These are phyloP conservation scores for Dendryphion nanum DNA, from an alignment of 2,329 filamentous ascomycete genomes.

Conservation along the genomic window DNA sequence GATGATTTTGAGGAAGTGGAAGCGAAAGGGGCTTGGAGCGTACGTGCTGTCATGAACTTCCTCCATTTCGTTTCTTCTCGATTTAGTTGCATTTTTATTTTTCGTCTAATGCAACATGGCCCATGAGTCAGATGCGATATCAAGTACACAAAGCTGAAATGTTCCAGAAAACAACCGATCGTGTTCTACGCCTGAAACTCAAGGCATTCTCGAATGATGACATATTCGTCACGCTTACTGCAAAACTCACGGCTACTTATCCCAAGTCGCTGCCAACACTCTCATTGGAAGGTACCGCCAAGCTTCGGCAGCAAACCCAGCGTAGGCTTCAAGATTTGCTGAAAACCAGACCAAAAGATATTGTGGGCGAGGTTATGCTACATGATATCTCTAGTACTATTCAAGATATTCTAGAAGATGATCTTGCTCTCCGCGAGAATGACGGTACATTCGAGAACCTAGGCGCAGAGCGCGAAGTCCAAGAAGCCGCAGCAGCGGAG, in stretches of 20 bases:
- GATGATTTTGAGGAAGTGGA: constrained; percentile 81
- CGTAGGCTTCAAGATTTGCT: constrained; percentile 71
- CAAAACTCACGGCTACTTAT: constrained; percentile 85
- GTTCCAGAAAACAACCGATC: constrained; percentile 70
- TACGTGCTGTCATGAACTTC: too few species aligned
- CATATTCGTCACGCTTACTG: constrained; percentile 68
- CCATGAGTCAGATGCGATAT: too few species aligned
- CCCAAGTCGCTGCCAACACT: constrained; percentile 79
- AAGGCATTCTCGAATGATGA: constrained; percentile 72
- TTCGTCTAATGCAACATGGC: too few species aligned
- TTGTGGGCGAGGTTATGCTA: constrained; percentile 65
- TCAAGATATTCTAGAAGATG: constrained; percentile 76
- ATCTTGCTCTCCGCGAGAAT: constrained; percentile 72
- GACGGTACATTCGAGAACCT: constrained; percentile 79
- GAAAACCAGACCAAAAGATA: constrained; percentile 64
- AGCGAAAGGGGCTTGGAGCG: constrained; percentile 79
- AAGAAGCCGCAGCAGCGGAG: constrained; percentile 69
- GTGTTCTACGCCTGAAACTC: constrained; percentile 77
- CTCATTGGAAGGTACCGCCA: constrained; percentile 62
- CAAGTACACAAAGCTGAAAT: too few species aligned
- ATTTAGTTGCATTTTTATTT: too few species aligned
- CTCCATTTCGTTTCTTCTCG: too few species aligned
- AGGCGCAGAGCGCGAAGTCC: constrained; percentile 81
- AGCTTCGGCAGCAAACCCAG: constrained; percentile 67
- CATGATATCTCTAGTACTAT: constrained; percentile 60